Conservation (phyloP, 2,329 filamentous ascomycete genomes). For the Trichoderma citrinoviride region DNA sequence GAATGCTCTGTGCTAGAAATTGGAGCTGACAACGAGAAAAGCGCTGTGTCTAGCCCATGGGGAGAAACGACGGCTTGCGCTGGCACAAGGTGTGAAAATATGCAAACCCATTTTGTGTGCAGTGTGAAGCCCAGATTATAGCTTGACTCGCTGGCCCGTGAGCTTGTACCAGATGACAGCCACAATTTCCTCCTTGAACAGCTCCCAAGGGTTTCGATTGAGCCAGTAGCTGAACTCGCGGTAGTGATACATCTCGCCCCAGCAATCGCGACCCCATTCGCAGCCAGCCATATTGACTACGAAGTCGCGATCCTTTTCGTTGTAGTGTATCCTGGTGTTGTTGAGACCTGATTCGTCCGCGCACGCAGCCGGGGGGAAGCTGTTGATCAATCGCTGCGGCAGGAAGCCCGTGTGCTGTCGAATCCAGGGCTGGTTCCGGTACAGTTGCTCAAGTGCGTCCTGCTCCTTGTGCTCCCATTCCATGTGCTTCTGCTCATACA, state of each 20-base stretch:
- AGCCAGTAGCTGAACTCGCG: conserved; percentile 86
- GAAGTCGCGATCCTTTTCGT: conserved; percentile 82
- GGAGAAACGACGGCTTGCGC: neutral
- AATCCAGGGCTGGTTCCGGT: conserved; percentile 88
- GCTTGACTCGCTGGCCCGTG: conserved; percentile 59
- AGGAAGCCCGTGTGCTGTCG: conserved; percentile 85
- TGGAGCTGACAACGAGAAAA: neutral
- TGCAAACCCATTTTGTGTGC: neutral
- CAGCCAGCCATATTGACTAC: conserved; percentile 98
- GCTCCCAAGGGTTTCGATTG: conserved; percentile 80
- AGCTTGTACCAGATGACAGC: conserved; percentile 62
- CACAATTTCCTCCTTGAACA: conserved; percentile 65
- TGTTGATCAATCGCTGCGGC: conserved; percentile 88
- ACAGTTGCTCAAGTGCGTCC: conserved; percentile 89
- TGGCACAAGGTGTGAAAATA: neutral
- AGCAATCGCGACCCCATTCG: conserved; percentile 94
- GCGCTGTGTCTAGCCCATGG: neutral
- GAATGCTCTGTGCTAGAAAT: conserved; percentile 18
- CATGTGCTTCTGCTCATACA: conserved; percentile 98
- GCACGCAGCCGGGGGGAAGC: conserved; percentile 88
- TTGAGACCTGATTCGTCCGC: conserved; percentile 63
- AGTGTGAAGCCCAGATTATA: conserved; percentile 36
- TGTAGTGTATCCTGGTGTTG: conserved; percentile 79
- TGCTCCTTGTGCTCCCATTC: conserved; percentile 99
- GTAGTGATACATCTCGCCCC: conserved; percentile 96